Evolutionary conservation across 805 yeast species (phyloP).

Genomic region (Wilhelminamyces savonicus): DNA sequence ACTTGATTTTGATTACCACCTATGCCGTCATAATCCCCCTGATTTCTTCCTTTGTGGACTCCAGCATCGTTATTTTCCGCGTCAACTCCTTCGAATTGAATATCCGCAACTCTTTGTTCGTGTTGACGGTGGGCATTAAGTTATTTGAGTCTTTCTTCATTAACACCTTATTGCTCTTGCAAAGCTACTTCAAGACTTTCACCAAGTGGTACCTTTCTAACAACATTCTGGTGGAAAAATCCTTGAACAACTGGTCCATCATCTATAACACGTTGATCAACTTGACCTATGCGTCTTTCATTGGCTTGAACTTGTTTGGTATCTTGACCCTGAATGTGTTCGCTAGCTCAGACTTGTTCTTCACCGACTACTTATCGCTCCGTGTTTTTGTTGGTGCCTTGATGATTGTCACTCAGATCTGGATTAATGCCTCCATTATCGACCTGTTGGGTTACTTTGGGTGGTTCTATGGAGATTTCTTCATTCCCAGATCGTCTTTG

Average conservation of each 20-base stretch:
- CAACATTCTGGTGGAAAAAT: conserved; percentile 57
- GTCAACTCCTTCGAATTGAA: conserved; percentile 7
- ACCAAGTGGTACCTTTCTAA: conserved; percentile 59
- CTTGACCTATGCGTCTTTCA: conserved; percentile 50
- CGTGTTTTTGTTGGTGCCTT: conserved; percentile 54
- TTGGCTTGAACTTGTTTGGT: conserved; percentile 32
- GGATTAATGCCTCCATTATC: conserved; percentile 65
- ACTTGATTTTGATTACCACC: conserved; percentile 36
- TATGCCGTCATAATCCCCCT: conserved; percentile 39
- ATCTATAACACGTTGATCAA: conserved; percentile 47
- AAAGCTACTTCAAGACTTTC: conserved; percentile 55
- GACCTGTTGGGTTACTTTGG: conserved; percentile 75
- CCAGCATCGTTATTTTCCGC: conserved; percentile 9
- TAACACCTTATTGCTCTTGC: conserved; percentile 47
- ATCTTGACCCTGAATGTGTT: conserved; percentile 8
- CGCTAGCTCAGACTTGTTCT: conserved; percentile 9
- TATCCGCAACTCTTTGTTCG: conserved; percentile 27
- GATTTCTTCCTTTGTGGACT: conserved; percentile 19
- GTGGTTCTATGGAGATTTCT: conserved; percentile 89
- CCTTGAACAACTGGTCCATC: conserved; percentile 69
- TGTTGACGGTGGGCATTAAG: conserved; percentile 42
- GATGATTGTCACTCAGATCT: conserved; percentile 52
- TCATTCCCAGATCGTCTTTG: conserved; percentile 44
- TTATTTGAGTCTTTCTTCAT: conserved; percentile 45
- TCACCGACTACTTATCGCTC: conserved; percentile 38